Percentiles rank a stretch among this genome's conserved stretches.
Evolutionary conservation across 805 yeast species (phyloP).

Genomic region (Starmerella gropengiesseri): DNA sequence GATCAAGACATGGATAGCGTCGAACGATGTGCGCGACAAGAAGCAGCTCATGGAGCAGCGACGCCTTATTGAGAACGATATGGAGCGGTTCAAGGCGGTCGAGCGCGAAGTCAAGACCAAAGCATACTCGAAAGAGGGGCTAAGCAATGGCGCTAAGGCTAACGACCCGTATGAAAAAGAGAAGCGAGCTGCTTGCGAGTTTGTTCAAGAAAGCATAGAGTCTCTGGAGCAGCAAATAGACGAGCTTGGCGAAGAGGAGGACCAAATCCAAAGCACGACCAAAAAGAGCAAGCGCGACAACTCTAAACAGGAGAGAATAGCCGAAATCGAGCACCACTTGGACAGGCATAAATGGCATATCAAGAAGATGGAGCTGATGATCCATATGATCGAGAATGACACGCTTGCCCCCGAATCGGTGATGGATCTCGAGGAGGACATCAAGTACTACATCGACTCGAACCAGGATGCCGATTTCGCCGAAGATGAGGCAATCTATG

Average conservation of each 20-base stretch:
- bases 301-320: constrained; percentile 45
- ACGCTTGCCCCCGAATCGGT: constrained; percentile 67
- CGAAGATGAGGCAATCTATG: constrained; percentile 88
- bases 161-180: constrained; percentile 74
- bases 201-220: constrained; percentile 60
- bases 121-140: constrained; percentile 87
- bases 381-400: constrained; percentile 69
- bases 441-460: constrained; percentile 84
- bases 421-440: constrained; percentile 72
- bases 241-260: constrained; percentile 60
- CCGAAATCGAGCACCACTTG: constrained; percentile 49
- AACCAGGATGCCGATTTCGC: constrained; percentile 88
- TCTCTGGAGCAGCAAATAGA: constrained; percentile 76
- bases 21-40: constrained; percentile 84
- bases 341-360: constrained; percentile 75
- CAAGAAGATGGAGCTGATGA: constrained; percentile 61
- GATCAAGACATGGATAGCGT: constrained; percentile 87
- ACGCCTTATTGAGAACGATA: constrained; percentile 49
- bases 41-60: constrained; percentile 70
- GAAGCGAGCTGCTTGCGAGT: constrained; percentile 59
- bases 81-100: constrained; percentile 92
- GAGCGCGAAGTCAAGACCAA: constrained; percentile 89
- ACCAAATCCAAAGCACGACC: constrained; percentile 39
- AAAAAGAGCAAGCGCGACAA: constrained; percentile 53
- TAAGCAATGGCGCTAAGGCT: constrained; percentile 42